Evolutionary conservation across 1,284 basidiomycete species (phyloP), one percentile per base, ranked within the genome.

Genomic region (Rhizopogon parksii): DNA sequence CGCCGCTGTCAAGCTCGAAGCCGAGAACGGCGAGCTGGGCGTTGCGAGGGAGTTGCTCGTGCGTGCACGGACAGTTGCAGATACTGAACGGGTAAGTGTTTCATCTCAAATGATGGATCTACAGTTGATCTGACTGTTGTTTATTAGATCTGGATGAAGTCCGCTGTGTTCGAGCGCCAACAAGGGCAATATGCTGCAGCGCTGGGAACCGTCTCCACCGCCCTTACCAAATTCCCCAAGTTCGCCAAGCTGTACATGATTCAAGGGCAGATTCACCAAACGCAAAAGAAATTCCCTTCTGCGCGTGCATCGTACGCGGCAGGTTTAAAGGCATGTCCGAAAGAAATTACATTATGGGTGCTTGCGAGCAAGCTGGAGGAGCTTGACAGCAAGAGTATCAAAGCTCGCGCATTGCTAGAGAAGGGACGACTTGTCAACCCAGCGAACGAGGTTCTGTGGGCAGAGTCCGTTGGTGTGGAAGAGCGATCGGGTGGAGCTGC

Each of bases 191-290:
- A 80, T 4, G 76, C 81, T n/a, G 77, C 76, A 4, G 92, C 94
- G 0, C 75, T 97, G 6, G 73, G 80, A 56, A 87, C 87, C 0
- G 76, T 93, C 11, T 75, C 81, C n/a, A 72, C 80, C 14, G 94
- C 89, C 0, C 74, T 95, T 34, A 68, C 68, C 49, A 91, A 87
- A 62, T 97, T 91, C 75, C 88, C 93, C 0, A 78, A 80, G 53
- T 94, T 89, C 61, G 80, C 90, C 49, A 98, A 98, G 69, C 71
- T 98, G 3, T 94, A 98, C 71, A 93, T 97, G 89, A 88, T 98
- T 58, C 90, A 95, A 69, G 95, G 91, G 0, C 95, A 98, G 63
- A 91, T 98, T 17, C 73, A 85, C 59, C 81, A 88, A 57, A 71
- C 79, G 17, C 76, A 77, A 49, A 73, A 74, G 32, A 79, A 88